These are phyloP conservation scores for Colletotrichum tanaceti DNA, from an alignment of 2,329 filamentous ascomycete species.

Conservation along the genomic window DNA sequence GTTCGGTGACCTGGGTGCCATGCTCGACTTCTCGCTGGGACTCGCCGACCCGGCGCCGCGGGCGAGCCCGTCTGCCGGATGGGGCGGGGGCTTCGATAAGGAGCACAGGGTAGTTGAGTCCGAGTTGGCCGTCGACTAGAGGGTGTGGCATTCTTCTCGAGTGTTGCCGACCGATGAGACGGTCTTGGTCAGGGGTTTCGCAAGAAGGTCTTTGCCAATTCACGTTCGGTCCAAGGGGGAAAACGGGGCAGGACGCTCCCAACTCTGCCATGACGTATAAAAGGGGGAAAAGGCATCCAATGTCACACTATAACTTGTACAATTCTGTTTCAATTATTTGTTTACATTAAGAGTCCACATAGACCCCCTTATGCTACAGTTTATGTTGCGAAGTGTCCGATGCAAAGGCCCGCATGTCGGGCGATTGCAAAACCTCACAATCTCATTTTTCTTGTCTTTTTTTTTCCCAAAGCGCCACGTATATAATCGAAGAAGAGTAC, in stretches of 20 bases:
- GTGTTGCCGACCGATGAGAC: neutral
- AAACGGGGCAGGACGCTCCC: neutral
- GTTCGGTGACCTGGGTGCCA: conserved; percentile 61
- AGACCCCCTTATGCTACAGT: neutral
- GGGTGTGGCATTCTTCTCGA: neutral
- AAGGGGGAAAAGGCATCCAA: conserved; percentile 2
- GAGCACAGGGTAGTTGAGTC: conserved; percentile 40
- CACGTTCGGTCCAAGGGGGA: too few species aligned
- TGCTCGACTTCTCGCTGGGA: conserved; percentile 50
- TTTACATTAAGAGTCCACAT: neutral
- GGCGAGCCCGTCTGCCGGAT: conserved; percentile 23
- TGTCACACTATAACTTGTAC: conserved; percentile 15
- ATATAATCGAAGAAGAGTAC: neutral
- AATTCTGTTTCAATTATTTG: conserved; percentile 21
- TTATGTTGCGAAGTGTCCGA: conserved; percentile 19
- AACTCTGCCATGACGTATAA: neutral
- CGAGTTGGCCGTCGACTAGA: conserved; percentile 36
- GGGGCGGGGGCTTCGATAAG: conserved; percentile 18
- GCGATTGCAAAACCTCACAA: neutral
- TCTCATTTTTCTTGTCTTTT: neutral
- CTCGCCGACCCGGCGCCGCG: conserved; percentile 21
- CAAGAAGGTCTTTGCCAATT: neutral
- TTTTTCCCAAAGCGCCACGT: conserved; percentile 26
- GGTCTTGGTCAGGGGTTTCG: neutral
- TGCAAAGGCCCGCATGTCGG: neutral